Evolutionary conservation across 768 basidiomycete genomes (phyloP).

Genomic region (Tricholoma hemisulphureum): DNA sequence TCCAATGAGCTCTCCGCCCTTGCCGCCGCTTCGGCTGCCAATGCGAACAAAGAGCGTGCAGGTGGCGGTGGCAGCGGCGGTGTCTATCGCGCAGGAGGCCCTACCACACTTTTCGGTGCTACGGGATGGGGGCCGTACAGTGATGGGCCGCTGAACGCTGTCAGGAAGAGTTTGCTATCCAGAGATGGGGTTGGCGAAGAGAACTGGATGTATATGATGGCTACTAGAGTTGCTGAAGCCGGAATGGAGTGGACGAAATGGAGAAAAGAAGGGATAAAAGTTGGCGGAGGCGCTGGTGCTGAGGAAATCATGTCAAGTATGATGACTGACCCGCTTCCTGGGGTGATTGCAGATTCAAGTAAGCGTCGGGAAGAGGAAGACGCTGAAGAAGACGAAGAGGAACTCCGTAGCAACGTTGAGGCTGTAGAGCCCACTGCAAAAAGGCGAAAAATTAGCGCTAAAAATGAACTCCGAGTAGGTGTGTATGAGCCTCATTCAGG

Average conservation of each 20-base stretch:
- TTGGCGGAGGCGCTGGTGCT: constrained; percentile 48
- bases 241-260: constrained; percentile 63
- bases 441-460: constrained; percentile 28
- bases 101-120: constrained; percentile 88
- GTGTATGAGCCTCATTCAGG: constrained; percentile 84
- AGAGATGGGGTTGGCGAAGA: constrained; percentile 83
- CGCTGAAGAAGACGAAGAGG: constrained; percentile 22
- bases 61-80: constrained; percentile 60
- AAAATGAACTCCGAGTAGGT: constrained; percentile 50
- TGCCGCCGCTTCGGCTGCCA: constrained; percentile 35
- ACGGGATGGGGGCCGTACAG: constrained; percentile 85
- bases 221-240: constrained; percentile 60
- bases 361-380: constrained; percentile 30
- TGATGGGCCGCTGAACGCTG: constrained; percentile 81
- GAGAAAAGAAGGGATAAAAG: constrained; percentile 52
- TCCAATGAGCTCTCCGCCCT: constrained; percentile 43
- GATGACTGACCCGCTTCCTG: constrained; percentile 19
- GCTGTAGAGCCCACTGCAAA: constrained; percentile 18
- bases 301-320: constrained; percentile 28
- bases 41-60: constrained; percentile 41
- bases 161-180: constrained; percentile 74
- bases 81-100: constrained; percentile 87
- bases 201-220: constrained; percentile 90
- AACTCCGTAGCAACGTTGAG: constrained; percentile 9
- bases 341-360: constrained; percentile 18